Evolutionary conservation across 176 grass and related monocot species (phyloP), one percentile per base, ranked within the genome.

Genomic region (Raddia guianensis): DNA sequence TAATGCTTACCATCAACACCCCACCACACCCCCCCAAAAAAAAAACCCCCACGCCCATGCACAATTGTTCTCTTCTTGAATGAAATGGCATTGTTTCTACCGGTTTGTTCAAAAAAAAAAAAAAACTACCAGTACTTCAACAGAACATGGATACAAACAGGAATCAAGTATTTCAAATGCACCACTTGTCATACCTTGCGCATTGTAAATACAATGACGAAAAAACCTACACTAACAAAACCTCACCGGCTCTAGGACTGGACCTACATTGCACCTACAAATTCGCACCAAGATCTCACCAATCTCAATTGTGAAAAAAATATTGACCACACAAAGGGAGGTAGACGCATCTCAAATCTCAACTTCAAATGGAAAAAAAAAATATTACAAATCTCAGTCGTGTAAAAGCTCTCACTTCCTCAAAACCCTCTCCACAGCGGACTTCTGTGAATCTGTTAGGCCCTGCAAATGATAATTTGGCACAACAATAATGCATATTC

Each of bases 371-470:
- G 37, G 37, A 40, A 40, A 40, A 40, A 3, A 40, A 40, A 5
- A 1, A 40, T 40, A 20, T 69, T 65, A 13, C 10, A 76, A 46
- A 21, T 58, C 18, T 21, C 56, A 20, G 9, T 66, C 66, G 43
- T 46, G 11, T 27, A 60, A 47, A 54, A 0, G 1, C 67, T 58
- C 27, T 93, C 68, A 94, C 19, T 80, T 92, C 65, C 75, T 84
- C 71, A 95, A 75, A 84, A 93, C 64, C 63, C 85, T 86, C 65
- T 80, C 81, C 62, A 95, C 49, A 65, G 86, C 87, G 75, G 46
- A 48, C 52, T 66, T 89, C 73, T 98, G 92, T 16, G 82, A 73
- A 86, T 85, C 61, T 37, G 88, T 82, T 64, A 98, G 78, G 81
- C 75, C 84, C 96, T 98, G 90, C 66, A 93, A 73, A 76, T 2